These are phyloP conservation scores for Agrocybe pediades DNA, from an alignment of 768 basidiomycete genomes.

Conservation along the genomic window DNA sequence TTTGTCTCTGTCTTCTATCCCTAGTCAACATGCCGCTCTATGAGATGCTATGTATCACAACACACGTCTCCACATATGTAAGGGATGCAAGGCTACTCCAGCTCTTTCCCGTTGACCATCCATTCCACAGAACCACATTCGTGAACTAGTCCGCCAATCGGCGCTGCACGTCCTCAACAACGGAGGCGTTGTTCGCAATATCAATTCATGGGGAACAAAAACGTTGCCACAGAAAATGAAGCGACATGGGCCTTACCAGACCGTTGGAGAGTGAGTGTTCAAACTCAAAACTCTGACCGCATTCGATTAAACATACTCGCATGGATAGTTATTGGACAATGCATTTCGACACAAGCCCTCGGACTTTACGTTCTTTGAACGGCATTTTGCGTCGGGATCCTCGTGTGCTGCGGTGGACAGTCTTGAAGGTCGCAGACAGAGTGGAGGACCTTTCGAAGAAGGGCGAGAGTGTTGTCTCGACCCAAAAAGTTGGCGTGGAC, in stretches of 20 bases:
- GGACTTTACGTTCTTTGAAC: conserved; percentile 64
- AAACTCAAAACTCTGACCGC: not conserved
- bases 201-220: conserved; percentile 75
- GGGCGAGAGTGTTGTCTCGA: conserved; percentile 43
- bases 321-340: conserved; percentile 86
- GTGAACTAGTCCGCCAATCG: conserved; percentile 70
- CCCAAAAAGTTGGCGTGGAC: conserved; percentile 16
- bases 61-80: conserved; percentile 76
- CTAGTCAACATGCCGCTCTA: conserved; percentile 76
- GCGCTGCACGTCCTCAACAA: conserved; percentile 70
- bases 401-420: conserved; percentile 80
- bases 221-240: conserved; percentile 77
- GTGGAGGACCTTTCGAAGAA: conserved; percentile 66
- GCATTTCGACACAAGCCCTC: conserved; percentile 86
- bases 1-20: not conserved
- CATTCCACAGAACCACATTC: conserved; percentile 66
- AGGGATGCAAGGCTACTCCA: conserved; percentile 24
- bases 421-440: conserved; percentile 75
- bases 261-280: conserved; percentile 73
- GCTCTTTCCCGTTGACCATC: not conserved
- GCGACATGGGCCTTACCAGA: conserved; percentile 55
- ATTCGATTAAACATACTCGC: not conserved
- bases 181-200: conserved; percentile 81
- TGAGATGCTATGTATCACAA: conserved; percentile 82
- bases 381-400: conserved; percentile 75